Conservation (phyloP, 164 flowering plant genomes). For the Brasenia schreberi region DNA sequence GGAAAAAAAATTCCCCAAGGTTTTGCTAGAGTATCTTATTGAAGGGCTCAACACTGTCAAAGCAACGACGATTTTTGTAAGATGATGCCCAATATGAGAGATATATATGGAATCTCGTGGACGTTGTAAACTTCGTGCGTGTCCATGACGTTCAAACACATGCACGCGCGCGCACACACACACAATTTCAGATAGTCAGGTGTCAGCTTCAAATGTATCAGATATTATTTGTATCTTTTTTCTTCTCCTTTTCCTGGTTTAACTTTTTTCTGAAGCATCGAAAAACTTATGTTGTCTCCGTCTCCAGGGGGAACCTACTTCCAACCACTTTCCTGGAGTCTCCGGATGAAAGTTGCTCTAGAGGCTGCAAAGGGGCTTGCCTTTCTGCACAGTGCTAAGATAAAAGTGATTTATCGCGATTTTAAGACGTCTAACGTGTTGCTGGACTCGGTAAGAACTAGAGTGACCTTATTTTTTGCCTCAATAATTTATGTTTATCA, state of each 20-base stretch:
- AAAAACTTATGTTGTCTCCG: neutral
- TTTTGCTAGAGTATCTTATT: too few relatives aligned
- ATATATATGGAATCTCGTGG: too few relatives aligned
- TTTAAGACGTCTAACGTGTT: conserved; percentile 21
- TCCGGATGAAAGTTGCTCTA: conserved; percentile 26
- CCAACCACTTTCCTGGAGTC: conserved; percentile 25
- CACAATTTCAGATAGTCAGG: neutral
- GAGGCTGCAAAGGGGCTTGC: conserved; percentile 30
- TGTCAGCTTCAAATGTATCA: neutral
- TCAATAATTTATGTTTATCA: neutral
- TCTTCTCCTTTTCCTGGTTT: neutral
- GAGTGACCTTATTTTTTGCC: too few relatives aligned
- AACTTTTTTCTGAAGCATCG: neutral
- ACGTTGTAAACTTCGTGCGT: too few relatives aligned
- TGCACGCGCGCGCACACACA: too few relatives aligned
- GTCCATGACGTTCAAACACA: too few relatives aligned
- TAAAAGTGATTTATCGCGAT: conserved; percentile 20
- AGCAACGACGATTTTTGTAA: too few relatives aligned
- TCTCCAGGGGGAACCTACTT: conserved; percentile 20
- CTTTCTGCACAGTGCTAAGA: conserved; percentile 24
- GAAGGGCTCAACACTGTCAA: too few relatives aligned
- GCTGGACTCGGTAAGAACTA: conserved; percentile 18
- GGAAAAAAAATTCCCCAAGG: too few relatives aligned
- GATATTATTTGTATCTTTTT: neutral
- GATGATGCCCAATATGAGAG: too few relatives aligned